These are phyloP conservation scores for Taxawa tesnikishii DNA, from an alignment of 2,329 filamentous ascomycete species.

Conservation along the genomic window DNA sequence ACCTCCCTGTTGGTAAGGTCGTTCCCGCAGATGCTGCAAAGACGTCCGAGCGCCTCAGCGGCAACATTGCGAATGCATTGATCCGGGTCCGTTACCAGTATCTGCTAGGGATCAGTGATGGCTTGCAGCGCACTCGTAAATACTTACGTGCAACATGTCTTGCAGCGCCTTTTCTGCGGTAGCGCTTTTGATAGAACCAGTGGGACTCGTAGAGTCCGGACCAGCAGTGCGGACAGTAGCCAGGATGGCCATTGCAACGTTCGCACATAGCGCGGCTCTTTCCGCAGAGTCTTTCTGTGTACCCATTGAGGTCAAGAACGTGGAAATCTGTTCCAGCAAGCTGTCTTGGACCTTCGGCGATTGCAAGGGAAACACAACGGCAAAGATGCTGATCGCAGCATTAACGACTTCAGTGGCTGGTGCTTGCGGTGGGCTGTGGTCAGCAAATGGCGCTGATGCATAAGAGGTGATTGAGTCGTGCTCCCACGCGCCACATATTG, in stretches of 20 bases:
- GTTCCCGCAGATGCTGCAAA: conserved; percentile 78
- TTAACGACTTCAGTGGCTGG: conserved; percentile 91
- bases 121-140: background rate
- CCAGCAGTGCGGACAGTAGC: conserved; percentile 77
- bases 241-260: conserved; percentile 71
- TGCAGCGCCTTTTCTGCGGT: conserved; percentile 64
- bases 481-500: conserved; percentile 72
- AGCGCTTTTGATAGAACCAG: conserved; percentile 44
- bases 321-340: conserved; percentile 84
- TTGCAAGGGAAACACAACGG: conserved; percentile 79
- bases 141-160: conserved; percentile 62
- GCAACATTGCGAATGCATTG: conserved; percentile 76
- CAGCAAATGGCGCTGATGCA: conserved; percentile 28
- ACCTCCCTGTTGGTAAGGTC: conserved; percentile 81
- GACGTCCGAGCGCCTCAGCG: conserved; percentile 70
- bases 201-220: conserved; percentile 51
- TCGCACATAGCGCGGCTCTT: conserved; percentile 83
- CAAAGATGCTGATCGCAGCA: conserved; percentile 84
- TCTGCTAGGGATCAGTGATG: conserved; percentile 20
- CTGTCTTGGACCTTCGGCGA: conserved; percentile 90
- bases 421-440: conserved; percentile 47
- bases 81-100: conserved; percentile 72
- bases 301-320: conserved; percentile 76
- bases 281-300: conserved; percentile 78
- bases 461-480: conserved; percentile 82